These are phyloP conservation scores for Mortierella sp. DNA, from an alignment of 371 early-diverging fungal genomes.

Conservation along the genomic window DNA sequence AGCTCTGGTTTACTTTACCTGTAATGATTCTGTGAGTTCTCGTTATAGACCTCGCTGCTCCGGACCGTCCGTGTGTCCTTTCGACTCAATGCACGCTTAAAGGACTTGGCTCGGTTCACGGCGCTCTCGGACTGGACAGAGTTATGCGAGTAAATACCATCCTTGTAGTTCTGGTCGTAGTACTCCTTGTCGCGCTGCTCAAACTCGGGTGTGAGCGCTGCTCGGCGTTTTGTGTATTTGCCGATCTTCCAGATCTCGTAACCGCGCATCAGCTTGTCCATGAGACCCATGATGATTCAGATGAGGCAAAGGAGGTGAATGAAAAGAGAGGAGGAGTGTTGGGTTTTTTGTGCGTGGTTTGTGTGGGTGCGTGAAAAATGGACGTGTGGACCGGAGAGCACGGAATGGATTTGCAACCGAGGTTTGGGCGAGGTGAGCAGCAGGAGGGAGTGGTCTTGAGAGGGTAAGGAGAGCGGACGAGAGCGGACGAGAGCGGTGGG, in stretches of 20 bases:
- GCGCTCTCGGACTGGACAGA: constrained; percentile 18
- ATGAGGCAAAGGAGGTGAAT: constrained; percentile 2
- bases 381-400: neutral
- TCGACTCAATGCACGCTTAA: constrained; percentile 41
- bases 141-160: constrained; percentile 66
- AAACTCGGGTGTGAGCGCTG: constrained; percentile 67
- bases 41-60: constrained; percentile 52
- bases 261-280: constrained; percentile 68
- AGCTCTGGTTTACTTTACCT: constrained; percentile 32
- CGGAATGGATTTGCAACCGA: neutral
- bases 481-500: neutral
- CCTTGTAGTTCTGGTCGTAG: constrained; percentile 66
- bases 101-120: constrained; percentile 32
- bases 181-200: constrained; percentile 69
- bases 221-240: constrained; percentile 70
- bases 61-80: constrained; percentile 44
- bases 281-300: constrained; percentile 59
- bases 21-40: constrained; percentile 29
- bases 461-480: constrained; percentile 2
- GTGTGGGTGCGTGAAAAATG: neutral
- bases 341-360: neutral
- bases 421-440: no score
- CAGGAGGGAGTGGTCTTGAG: neutral
- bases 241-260: constrained; percentile 74
- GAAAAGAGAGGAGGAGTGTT: neutral